Evolutionary conservation across 148 eudicot genomes (phyloP).

Genomic region (Rheum nobile): DNA sequence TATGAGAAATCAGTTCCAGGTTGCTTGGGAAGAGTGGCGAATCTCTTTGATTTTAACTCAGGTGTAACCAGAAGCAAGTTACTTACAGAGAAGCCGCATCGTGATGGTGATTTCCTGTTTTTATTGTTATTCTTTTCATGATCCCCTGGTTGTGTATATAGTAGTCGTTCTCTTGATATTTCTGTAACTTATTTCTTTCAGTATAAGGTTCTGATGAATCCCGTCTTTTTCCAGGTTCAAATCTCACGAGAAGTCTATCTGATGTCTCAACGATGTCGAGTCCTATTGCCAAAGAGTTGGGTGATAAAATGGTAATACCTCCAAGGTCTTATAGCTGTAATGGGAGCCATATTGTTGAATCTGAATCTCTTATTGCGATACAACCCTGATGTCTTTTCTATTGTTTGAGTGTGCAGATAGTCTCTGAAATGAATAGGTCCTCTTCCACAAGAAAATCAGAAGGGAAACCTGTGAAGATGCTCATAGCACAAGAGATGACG

Average conservation of each 20-base stretch:
- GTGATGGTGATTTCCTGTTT: conserved; percentile 2
- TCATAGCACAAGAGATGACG: conserved; percentile 78
- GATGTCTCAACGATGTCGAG: conserved; percentile 41
- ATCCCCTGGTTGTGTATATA: neutral
- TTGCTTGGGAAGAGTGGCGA: conserved; percentile 87
- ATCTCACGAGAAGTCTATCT: conserved; percentile 54
- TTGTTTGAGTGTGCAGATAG: conserved; percentile 38
- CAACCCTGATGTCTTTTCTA: neutral
- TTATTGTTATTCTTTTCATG: neutral
- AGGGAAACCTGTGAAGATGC: conserved; percentile 79
- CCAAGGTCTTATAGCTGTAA: neutral
- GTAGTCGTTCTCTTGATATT: neutral
- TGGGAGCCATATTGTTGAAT: neutral
- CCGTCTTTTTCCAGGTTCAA: conserved; percentile 38
- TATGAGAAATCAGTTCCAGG: conserved; percentile 48
- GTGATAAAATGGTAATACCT: conserved; percentile 53
- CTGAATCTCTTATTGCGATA: neutral
- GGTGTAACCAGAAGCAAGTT: conserved; percentile 46
- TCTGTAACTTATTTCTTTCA: neutral
- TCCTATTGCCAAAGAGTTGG: conserved; percentile 29
- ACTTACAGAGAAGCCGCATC: conserved; percentile 70
- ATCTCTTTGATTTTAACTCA: conserved; percentile 62
- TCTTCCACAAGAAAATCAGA: conserved; percentile 33
- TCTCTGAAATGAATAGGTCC: conserved; percentile 39
- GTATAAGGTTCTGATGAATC: neutral